phyloP scores from a whole-genome alignment of 441 rosid genomes.

The Corymbia citriodora region DNA sequence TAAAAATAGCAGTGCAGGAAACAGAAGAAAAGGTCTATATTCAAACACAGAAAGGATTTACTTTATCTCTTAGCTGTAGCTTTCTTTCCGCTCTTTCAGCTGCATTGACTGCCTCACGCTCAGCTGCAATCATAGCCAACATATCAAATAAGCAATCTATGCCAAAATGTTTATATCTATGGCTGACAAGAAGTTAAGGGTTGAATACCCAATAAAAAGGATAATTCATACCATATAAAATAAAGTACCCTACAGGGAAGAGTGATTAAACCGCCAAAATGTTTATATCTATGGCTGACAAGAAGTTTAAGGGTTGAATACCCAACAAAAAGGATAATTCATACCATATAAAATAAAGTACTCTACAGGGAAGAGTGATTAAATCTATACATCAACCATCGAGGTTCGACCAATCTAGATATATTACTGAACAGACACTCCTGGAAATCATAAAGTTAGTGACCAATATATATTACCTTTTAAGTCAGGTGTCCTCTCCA shows the following conservation, averaged over 20 bases:
- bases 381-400: neutral
- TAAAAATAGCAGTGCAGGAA: neutral
- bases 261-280: no score
- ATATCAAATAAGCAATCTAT: neutral
- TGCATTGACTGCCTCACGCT: conserved; percentile 83
- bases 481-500: conserved; percentile 86
- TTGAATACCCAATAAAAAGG: no score
- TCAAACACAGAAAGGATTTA: conserved; percentile 20
- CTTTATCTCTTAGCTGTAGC: conserved; percentile 76
- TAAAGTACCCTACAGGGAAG: no score
- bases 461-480: conserved; percentile 40
- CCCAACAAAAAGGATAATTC: neutral
- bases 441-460: neutral
- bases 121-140: conserved; percentile 45
- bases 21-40: neutral
- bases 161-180: neutral
- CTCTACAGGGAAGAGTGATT: neutral
- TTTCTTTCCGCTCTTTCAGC: conserved; percentile 93
- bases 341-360: neutral
- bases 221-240: no score
- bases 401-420: neutral
- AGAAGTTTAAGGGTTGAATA: neutral
- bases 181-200: neutral
- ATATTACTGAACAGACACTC: neutral
- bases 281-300: no score